Evolutionary conservation across 345 rosid species (phyloP), one percentile per base, ranked within the genome.

Genomic region (Linum tenue): DNA sequence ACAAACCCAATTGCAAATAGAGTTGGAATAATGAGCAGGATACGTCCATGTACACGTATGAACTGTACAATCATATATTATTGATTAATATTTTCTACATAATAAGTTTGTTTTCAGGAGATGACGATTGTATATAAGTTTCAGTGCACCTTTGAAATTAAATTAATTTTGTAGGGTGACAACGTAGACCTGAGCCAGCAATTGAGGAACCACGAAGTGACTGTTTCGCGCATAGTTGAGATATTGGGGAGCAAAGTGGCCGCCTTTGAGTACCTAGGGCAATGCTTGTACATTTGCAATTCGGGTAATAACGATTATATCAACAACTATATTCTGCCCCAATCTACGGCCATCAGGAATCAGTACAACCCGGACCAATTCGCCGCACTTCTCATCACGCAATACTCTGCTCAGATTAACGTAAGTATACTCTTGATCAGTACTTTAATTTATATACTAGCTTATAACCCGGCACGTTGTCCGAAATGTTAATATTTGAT

Each of bases 251-350:
- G 70, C 35, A 37, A 73, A 16, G 5, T 41, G 1, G 9, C 40
- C 5, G 67, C 73, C 3, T 4, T 31, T 0, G 4, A 60, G 0
- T 31, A 69, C 38, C 50, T 65, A 8, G 65, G 35, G 1, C 22
- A 61, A 14, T 73, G 77, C 44, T 48, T 69, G 3, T 73, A 73
- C 48, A 60, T 62, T 36, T 8, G 57, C 5, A 64, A 64, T 17
- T 60, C 65, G 4, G 77, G 73, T 3, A 65, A 37, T 48, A 73
- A 73, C 36, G 77, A 73, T 43, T 73, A 73, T 59, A 64, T 73
- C 11, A 69, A 65, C 60, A 72, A 72, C 64, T 72, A 72, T 39
- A 66, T 44, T 60, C 17, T 72, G 11, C 66, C 73, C 11, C 41
- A 41, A 3, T 3, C n/a, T 5, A 60, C 15, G 17, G 61, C 56